These are phyloP conservation scores for Fusarium gaditjirri DNA, from an alignment of 2,329 filamentous ascomycete species.

Conservation along the genomic window DNA sequence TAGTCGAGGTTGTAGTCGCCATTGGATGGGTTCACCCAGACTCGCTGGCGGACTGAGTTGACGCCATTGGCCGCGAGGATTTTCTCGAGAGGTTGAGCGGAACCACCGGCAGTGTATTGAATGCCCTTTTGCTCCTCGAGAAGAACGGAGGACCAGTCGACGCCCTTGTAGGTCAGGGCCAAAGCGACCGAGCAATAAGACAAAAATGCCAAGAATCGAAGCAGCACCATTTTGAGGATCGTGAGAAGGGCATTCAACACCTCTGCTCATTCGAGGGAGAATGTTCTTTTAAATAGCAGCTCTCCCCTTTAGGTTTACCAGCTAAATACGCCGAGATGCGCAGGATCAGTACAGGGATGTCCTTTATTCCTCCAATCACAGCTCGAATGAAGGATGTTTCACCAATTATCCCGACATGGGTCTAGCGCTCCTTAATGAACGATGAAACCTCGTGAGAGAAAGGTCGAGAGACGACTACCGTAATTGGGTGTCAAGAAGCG, in stretches of 20 bases:
- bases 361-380: slow-evolving; percentile 29
- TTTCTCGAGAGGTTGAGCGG: slow-evolving; percentile 65
- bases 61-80: slow-evolving; percentile 71
- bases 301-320: not conserved
- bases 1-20: slow-evolving; percentile 76
- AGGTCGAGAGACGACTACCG: not conserved
- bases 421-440: slow-evolving; percentile 4
- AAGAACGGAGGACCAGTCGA: slow-evolving; percentile 75
- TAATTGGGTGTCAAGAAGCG: not conserved
- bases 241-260: no score
- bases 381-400: not conserved
- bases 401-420: slow-evolving; percentile 10
- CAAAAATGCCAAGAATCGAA: slow-evolving; percentile 21
- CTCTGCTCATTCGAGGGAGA: not conserved
- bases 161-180: slow-evolving; percentile 71
- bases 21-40: slow-evolving; percentile 76
- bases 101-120: slow-evolving; percentile 68
- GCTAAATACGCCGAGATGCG: not conserved
- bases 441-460: slow-evolving; percentile 8
- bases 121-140: slow-evolving; percentile 71
- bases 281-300: slow-evolving; percentile 4
- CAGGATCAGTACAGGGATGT: not conserved
- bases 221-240: slow-evolving; percentile 21
- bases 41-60: slow-evolving; percentile 75
- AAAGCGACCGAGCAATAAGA: slow-evolving; percentile 39